Percentiles rank a stretch among this genome's conserved stretches.
phyloP scores from a whole-genome alignment of 768 basidiomycete genomes.

The Coprinopsis sp. region DNA sequence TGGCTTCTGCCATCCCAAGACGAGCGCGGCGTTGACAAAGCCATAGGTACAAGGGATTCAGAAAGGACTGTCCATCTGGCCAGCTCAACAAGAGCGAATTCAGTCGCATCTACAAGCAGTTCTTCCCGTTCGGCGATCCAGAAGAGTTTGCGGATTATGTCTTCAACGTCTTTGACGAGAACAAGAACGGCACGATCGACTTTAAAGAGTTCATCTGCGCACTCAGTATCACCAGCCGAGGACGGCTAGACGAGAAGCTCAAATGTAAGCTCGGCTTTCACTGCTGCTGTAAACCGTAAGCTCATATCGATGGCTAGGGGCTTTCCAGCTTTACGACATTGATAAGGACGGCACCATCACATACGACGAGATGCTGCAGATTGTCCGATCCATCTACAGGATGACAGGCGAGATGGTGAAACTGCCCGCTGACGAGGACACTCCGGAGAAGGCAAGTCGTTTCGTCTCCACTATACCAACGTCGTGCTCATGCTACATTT shows the following conservation, averaged over 20 bases:
- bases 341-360: conserved; percentile 98
- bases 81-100: conserved; percentile 96
- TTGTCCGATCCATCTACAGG: conserved; percentile 98
- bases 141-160: conserved; percentile 96
- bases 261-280: conserved; percentile 63
- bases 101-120: conserved; percentile 97
- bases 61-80: conserved; percentile 97
- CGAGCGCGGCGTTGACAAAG: conserved; percentile 12
- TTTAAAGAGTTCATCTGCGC: conserved; percentile 99
- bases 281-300: neutral
- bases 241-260: conserved; percentile 93
- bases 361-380: conserved; percentile 98
- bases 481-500: conserved; percentile 6
- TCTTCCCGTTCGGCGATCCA: conserved; percentile 99
- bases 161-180: conserved; percentile 95
- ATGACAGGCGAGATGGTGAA: conserved; percentile 99
- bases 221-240: conserved; percentile 90
- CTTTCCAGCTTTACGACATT: conserved; percentile 98
- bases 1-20: conserved; percentile 3
- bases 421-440: conserved; percentile 96
- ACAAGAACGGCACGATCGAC: conserved; percentile 96
- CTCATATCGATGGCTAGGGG: conserved; percentile 59
- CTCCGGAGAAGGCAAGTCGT: conserved; percentile 86
- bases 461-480: conserved; percentile 2
- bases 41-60: conserved; percentile 95